Conservation (phyloP, 768 basidiomycete species). For the Pulveroboletus sp. region DNA sequence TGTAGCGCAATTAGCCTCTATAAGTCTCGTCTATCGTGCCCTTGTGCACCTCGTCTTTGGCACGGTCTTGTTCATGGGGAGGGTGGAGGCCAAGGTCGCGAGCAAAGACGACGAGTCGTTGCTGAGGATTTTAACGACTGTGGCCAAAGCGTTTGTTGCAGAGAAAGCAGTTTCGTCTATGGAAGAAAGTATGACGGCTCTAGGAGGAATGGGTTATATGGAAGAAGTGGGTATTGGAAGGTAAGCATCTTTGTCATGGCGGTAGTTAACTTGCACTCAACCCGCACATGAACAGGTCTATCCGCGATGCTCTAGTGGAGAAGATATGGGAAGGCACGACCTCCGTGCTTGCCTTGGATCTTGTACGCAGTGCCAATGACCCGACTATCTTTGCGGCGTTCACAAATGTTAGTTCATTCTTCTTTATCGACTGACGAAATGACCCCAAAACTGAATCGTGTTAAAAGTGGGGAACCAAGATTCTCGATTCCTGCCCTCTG, state of each 20-base stretch:
- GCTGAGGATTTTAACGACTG: slow-evolving; percentile 62
- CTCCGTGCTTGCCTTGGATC: slow-evolving; percentile 63
- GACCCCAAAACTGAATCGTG: neutral
- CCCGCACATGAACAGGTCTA: slow-evolving; percentile 33
- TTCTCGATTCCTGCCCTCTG: slow-evolving; percentile 41
- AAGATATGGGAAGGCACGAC: slow-evolving; percentile 81
- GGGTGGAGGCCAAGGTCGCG: slow-evolving; percentile 52
- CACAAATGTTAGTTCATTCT: slow-evolving; percentile 37
- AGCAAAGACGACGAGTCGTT: slow-evolving; percentile 45
- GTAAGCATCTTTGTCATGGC: slow-evolving; percentile 20
- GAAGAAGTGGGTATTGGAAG: slow-evolving; percentile 71
- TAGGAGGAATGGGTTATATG: slow-evolving; percentile 83
- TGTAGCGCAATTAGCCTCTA: slow-evolving; percentile 56
- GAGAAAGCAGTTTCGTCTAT: slow-evolving; percentile 59
- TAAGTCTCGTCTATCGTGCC: slow-evolving; percentile 61
- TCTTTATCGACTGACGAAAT: neutral
- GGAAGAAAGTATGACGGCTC: slow-evolving; percentile 67
- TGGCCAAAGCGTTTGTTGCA: slow-evolving; percentile 65
- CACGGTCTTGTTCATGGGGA: slow-evolving; percentile 53
- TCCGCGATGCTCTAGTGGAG: slow-evolving; percentile 69
- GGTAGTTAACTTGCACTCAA: neutral
- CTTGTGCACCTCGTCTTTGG: slow-evolving; percentile 62
- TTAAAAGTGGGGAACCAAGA: slow-evolving; percentile 47
- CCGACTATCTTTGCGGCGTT: slow-evolving; percentile 43
- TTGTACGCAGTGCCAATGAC: slow-evolving; percentile 51